These are phyloP conservation scores for Santalum album DNA, from an alignment of 164 flowering plant species.

Conservation along the genomic window DNA sequence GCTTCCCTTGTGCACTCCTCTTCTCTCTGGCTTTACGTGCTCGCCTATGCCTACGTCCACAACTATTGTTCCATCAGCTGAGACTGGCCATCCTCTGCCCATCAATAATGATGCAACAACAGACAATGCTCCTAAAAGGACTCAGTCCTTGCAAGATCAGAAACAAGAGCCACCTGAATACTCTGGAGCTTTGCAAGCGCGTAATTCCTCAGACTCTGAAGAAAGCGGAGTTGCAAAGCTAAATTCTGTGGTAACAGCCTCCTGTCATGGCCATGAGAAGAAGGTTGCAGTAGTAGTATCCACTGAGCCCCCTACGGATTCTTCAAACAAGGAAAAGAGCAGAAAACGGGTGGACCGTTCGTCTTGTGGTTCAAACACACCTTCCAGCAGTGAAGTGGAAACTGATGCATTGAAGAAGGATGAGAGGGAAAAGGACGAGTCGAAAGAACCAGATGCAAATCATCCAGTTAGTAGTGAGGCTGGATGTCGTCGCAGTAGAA, in stretches of 20 bases:
- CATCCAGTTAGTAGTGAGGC: constrained; percentile 29
- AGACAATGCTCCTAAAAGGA: constrained; percentile 16
- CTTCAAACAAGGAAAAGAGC: constrained; percentile 34
- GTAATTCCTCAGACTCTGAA: constrained; percentile 46
- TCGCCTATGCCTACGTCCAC: constrained; percentile 27
- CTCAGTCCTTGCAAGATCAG: constrained; percentile 26
- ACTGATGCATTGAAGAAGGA: constrained; percentile 51
- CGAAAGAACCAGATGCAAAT: constrained; percentile 36
- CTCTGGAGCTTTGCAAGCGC: constrained; percentile 37
- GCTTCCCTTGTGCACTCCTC: constrained; percentile 59
- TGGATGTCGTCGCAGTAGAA: constrained; percentile 50
- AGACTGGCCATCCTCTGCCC: constrained; percentile 24
- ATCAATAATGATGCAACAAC: constrained; percentile 16
- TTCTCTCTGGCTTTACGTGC: constrained; percentile 38
- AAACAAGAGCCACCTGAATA: constrained; percentile 26
- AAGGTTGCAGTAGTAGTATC: constrained; percentile 14
- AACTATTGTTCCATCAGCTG: constrained; percentile 24
- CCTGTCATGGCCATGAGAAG: constrained; percentile 20
- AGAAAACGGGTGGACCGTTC: constrained; percentile 74
- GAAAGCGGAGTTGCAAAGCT: constrained; percentile 32
- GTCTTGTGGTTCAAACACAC: constrained; percentile 89
- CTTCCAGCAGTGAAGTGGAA: constrained; percentile 85
- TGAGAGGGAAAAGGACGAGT: constrained; percentile 43
- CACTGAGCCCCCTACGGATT: constrained; percentile 17
- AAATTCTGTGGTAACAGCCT: constrained; percentile 15